Evolutionary conservation across 768 basidiomycete species (phyloP).

Genomic region (Punctularia strigosozonata): DNA sequence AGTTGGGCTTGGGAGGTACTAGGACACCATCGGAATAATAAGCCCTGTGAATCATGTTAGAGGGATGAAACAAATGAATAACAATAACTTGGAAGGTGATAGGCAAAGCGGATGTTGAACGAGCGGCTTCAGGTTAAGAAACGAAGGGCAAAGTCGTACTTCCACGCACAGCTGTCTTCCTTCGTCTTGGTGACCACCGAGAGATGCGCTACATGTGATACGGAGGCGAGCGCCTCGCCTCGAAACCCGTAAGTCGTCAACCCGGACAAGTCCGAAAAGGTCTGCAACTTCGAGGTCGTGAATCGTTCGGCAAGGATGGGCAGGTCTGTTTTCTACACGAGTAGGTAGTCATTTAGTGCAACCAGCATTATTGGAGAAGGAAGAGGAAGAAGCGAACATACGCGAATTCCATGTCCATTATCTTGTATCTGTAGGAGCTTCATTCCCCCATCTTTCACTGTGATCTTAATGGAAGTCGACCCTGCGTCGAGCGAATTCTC

Average conservation of each 20-base stretch:
- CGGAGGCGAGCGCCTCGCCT: conserved; percentile 92
- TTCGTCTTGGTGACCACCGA: conserved; percentile 87
- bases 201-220: conserved; percentile 87
- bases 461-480: conserved; percentile 74
- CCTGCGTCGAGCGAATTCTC: conserved; percentile 96
- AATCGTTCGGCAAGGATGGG: conserved; percentile 89
- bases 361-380: neutral
- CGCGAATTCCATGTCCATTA: conserved; percentile 91
- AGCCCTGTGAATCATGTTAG: conserved; percentile 38
- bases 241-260: conserved; percentile 92
- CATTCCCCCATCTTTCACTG: conserved; percentile 90
- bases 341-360: neutral
- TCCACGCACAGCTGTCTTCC: conserved; percentile 79
- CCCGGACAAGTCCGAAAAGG: conserved; percentile 76
- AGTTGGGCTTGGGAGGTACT: conserved; percentile 57
- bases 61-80: neutral
- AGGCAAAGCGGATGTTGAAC: too few relatives aligned
- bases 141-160: conserved; percentile 38
- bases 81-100: neutral
- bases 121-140: too few relatives aligned
- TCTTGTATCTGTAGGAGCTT: conserved; percentile 94
- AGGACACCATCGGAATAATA: conserved; percentile 71
- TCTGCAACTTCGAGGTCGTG: conserved; percentile 86
- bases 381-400: conserved; percentile 25
- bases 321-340: conserved; percentile 69